Conservation (phyloP, 1,284 basidiomycete genomes). For the Heterobasidion irregulare region DNA sequence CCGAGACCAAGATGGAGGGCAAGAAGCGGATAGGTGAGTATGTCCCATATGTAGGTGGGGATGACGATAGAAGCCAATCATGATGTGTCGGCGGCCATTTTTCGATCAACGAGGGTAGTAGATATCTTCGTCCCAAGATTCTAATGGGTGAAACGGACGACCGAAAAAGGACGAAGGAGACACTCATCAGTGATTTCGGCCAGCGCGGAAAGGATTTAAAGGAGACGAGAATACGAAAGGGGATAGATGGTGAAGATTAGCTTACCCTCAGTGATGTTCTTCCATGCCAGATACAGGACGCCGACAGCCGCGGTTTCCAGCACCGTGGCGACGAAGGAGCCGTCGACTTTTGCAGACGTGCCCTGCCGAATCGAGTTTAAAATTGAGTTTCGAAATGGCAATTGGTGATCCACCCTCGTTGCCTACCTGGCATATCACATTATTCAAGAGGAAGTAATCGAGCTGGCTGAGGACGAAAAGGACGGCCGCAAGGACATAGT, state of each 20-base stretch:
- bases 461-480: slow-evolving; percentile 73
- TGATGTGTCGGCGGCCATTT: background rate
- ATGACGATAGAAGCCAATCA: background rate
- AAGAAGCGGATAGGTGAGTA: background rate
- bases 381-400: too few relatives aligned
- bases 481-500: slow-evolving; percentile 54
- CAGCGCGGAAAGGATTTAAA: background rate
- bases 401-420: slow-evolving; percentile 15
- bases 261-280: slow-evolving; percentile 78
- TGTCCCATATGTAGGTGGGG: background rate
- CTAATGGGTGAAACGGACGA: background rate
- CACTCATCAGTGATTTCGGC: background rate
- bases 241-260: slow-evolving; percentile 5
- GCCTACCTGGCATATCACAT: slow-evolving; percentile 69
- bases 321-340: slow-evolving; percentile 73
- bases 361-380: slow-evolving; percentile 27
- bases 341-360: slow-evolving; percentile 62
- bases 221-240: background rate
- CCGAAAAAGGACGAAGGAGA: background rate
- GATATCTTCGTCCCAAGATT: slow-evolving; percentile 27
- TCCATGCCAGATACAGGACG: slow-evolving; percentile 73
- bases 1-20: background rate
- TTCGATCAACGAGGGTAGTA: slow-evolving; percentile 19
- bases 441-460: slow-evolving; percentile 68
- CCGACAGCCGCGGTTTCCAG: slow-evolving; percentile 66